These are phyloP conservation scores for Penicillium longicatenatum DNA, from an alignment of 495 filamentous ascomycete genomes.

Conservation along the genomic window DNA sequence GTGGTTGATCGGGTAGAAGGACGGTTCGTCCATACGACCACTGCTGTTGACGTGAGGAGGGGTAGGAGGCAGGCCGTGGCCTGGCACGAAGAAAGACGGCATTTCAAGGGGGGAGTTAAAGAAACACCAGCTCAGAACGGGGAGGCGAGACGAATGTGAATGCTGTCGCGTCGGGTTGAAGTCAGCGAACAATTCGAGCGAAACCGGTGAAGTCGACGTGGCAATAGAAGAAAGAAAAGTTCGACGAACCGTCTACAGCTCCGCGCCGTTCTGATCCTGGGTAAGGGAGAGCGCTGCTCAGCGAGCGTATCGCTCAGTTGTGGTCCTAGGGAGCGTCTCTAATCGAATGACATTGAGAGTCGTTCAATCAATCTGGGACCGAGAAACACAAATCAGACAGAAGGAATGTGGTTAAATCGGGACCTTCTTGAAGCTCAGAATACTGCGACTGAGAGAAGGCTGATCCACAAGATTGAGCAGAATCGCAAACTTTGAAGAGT, in stretches of 20 bases:
- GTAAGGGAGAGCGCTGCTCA: conserved; percentile 41
- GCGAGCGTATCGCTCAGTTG: conserved; percentile 45
- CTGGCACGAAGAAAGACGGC: conserved; percentile 50
- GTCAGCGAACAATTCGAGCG: conserved; percentile 18
- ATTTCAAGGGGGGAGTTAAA: conserved; percentile 29
- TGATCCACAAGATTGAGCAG: conserved; percentile 7
- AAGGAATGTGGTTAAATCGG: conserved; percentile 23
- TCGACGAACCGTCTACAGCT: conserved; percentile 51
- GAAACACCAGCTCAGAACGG: conserved; percentile 43
- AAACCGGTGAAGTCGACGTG: conserved; percentile 8
- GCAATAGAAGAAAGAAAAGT: conserved; percentile 14
- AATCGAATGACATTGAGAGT: conserved; percentile 48
- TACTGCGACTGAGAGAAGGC: not conserved
- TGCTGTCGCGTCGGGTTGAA: conserved; percentile 14
- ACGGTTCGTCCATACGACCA: conserved; percentile 45
- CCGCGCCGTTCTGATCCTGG: conserved; percentile 47
- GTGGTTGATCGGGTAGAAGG: conserved; percentile 44
- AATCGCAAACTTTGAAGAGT: not conserved
- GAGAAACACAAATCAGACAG: conserved; percentile 26
- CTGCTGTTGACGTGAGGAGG: conserved; percentile 46
- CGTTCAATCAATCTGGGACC: conserved; percentile 23
- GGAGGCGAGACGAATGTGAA: conserved; percentile 36
- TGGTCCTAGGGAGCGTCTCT: conserved; percentile 37
- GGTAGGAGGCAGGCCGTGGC: conserved; percentile 49
- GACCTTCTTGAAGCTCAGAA: not conserved